Evolutionary conservation across 2,329 filamentous ascomycete genomes (phyloP).

Genomic region (Amauroascus niger): DNA sequence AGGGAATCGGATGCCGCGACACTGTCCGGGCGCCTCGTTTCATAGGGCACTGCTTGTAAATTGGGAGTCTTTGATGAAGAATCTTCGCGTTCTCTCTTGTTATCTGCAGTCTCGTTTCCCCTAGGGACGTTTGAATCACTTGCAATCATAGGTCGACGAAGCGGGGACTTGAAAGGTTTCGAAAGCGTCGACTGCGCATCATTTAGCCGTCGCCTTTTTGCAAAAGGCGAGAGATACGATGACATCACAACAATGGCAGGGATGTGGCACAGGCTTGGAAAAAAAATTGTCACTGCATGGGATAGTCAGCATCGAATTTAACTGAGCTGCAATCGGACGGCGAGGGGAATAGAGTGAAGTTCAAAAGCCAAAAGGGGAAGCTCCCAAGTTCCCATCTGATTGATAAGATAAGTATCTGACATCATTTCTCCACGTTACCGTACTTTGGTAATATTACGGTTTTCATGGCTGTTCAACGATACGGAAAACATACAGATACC

Average conservation of each 20-base stretch:
- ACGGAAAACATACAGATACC: not conserved
- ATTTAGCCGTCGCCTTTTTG: constrained; percentile 56
- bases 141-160: constrained; percentile 38
- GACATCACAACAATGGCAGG: not conserved
- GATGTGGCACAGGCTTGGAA: not conserved
- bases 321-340: not conserved
- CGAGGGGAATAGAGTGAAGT: not conserved
- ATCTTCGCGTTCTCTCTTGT: not conserved
- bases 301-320: no score
- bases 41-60: not conserved
- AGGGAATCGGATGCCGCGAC: not conserved
- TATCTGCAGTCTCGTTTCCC: not conserved
- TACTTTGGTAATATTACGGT: not conserved
- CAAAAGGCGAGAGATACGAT: constrained; percentile 15
- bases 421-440: not conserved
- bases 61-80: not conserved
- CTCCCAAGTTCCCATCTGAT: no score
- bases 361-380: no score
- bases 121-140: not conserved
- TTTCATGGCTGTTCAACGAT: not conserved
- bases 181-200: constrained; percentile 49
- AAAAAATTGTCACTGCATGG: not conserved
- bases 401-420: constrained; percentile 10
- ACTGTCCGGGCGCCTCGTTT: not conserved
- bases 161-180: constrained; percentile 64